Percentiles rank a stretch among this genome's conserved stretches.
Conservation (phyloP, 441 rosid genomes). For the Erysimum cheiri region DNA sequence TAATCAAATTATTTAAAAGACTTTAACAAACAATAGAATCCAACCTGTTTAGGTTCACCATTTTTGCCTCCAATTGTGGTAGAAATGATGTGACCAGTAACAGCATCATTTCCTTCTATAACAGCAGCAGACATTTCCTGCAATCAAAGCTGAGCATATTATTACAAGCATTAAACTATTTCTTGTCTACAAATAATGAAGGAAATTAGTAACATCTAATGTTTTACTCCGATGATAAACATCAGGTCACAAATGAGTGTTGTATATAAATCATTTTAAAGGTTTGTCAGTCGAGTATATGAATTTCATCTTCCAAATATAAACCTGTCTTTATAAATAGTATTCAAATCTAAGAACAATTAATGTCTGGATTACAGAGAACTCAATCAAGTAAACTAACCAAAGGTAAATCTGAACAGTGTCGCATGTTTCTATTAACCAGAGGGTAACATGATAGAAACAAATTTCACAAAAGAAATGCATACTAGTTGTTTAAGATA, state of each 20-base stretch:
- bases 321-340: background rate
- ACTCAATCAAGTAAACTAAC: background rate
- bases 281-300: background rate
- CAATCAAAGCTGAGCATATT: slow-evolving; percentile 21
- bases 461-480: background rate
- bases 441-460: background rate
- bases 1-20: background rate
- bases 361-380: background rate
- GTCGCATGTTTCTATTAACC: background rate
- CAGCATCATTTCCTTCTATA: slow-evolving; percentile 58
- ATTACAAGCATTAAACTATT: slow-evolving; percentile 11
- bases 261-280: too few relatives aligned
- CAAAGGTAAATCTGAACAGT: background rate
- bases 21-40: background rate
- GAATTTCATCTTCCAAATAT: background rate
- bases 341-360: background rate
- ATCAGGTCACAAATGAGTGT: slow-evolving; percentile 2
- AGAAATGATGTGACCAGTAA: slow-evolving; percentile 71
- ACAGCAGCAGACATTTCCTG: slow-evolving; percentile 69
- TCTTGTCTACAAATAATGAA: slow-evolving; percentile 27
- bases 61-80: slow-evolving; percentile 77
- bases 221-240: background rate
- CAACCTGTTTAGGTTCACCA: slow-evolving; percentile 75
- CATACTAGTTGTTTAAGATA: background rate
- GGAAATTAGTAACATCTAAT: background rate